A percentile compares a stretch with the other conserved stretches of the same genome.
Conservation (phyloP, 495 filamentous ascomycete species). For the Bryoglossum gracile region DNA sequence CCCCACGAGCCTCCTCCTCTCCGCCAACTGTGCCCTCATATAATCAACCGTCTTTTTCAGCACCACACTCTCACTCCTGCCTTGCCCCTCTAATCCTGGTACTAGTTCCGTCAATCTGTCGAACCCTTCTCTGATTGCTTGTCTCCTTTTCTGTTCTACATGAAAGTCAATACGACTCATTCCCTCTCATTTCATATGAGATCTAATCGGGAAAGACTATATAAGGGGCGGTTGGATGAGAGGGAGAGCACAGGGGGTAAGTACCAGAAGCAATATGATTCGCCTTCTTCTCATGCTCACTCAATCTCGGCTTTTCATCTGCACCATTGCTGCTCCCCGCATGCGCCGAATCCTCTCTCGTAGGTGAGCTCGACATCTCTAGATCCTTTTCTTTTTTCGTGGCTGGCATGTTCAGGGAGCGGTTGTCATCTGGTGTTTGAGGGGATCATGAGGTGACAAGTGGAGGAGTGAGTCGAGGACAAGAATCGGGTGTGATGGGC, state of each 20-base stretch:
- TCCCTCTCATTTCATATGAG: too few species aligned
- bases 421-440: too few species aligned
- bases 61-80: slow-evolving; percentile 77
- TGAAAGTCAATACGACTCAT: not conserved
- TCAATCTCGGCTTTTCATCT: slow-evolving; percentile 66
- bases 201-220: too few species aligned
- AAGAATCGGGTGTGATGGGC: too few species aligned
- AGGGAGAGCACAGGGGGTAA: not conserved
- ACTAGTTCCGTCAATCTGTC: slow-evolving; percentile 77
- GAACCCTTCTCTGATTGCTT: slow-evolving; percentile 80
- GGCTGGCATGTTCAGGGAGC: too few species aligned
- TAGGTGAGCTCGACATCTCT: slow-evolving; percentile 17
- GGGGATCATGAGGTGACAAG: too few species aligned
- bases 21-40: slow-evolving; percentile 56
- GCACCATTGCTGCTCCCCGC: slow-evolving; percentile 19
- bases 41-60: slow-evolving; percentile 68
- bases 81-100: slow-evolving; percentile 75
- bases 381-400: not conserved
- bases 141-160: slow-evolving; percentile 77
- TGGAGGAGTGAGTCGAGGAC: too few species aligned
- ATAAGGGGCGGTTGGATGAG: not conserved
- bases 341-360: slow-evolving; percentile 25
- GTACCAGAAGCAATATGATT: slow-evolving; percentile 76
- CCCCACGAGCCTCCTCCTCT: slow-evolving; percentile 54
- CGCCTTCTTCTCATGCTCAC: slow-evolving; percentile 80